phyloP scores from a whole-genome alignment of 768 basidiomycete species.

The Rhodotorula toruloides region DNA sequence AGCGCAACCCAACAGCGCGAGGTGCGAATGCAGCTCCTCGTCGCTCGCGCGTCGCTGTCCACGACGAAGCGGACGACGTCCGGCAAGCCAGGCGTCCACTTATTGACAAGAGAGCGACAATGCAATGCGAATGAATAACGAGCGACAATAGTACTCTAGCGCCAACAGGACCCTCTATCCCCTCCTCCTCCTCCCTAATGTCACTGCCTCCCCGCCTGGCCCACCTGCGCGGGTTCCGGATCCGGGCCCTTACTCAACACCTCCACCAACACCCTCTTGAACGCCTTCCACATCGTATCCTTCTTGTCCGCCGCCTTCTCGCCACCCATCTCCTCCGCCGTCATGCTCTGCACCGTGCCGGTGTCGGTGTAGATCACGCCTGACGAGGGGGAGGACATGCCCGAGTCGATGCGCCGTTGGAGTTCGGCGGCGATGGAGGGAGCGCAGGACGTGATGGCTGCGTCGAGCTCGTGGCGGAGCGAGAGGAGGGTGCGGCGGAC shows the following conservation, averaged over 20 bases:
- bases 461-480: slow-evolving; percentile 58
- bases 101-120: too few relatives aligned
- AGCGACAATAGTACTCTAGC: too few relatives aligned
- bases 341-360: slow-evolving; percentile 9
- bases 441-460: slow-evolving; percentile 1
- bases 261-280: slow-evolving; percentile 23
- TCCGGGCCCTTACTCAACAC: slow-evolving; percentile 13
- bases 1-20: too few relatives aligned
- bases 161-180: too few relatives aligned
- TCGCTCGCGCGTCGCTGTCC: too few relatives aligned
- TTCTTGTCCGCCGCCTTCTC: slow-evolving; percentile 27
- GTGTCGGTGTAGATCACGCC: background rate
- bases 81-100: too few relatives aligned
- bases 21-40: too few relatives aligned
- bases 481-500: slow-evolving; percentile 64
- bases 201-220: too few relatives aligned
- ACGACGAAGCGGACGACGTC: too few relatives aligned
- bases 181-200: background rate
- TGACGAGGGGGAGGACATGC: background rate
- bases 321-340: slow-evolving; percentile 29
- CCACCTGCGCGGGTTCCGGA: background rate
- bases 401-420: slow-evolving; percentile 11
- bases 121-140: too few relatives aligned
- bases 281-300: slow-evolving; percentile 34
- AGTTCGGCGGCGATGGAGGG: slow-evolving; percentile 17